Conservation (phyloP, 345 rosid genomes). For the Hirschfeldia incana region DNA sequence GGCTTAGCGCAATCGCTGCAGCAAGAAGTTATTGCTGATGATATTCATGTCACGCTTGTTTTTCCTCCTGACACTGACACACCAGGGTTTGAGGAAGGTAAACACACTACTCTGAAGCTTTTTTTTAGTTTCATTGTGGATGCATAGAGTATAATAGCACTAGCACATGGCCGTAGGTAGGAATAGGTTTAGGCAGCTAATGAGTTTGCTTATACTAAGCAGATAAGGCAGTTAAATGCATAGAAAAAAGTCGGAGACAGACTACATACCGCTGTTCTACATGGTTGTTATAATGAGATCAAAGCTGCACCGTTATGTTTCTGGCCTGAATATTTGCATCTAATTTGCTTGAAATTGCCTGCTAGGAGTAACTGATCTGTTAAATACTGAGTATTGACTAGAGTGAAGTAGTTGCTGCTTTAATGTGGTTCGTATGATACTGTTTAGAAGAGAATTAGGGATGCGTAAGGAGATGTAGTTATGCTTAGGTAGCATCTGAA, state of each 20-base stretch:
- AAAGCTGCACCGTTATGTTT: not conserved
- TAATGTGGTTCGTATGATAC: not conserved
- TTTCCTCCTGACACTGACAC: constrained; percentile 92
- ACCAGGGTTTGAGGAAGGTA: constrained; percentile 77
- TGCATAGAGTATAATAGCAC: not conserved
- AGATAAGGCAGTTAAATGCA: not conserved
- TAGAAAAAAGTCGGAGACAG: not conserved
- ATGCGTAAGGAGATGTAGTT: not conserved
- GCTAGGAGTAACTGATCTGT: not conserved
- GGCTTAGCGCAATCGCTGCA: constrained; percentile 94
- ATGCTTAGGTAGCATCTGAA: not conserved
- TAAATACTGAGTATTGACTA: not conserved
- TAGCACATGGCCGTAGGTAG: constrained; percentile 8
- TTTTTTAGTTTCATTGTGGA: not conserved
- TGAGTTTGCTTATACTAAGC: not conserved
- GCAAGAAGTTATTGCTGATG: constrained; percentile 79
- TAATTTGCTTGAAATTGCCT: not conserved
- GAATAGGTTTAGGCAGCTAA: constrained; percentile 12
- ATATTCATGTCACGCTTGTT: constrained; percentile 71
- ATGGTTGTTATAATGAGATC: not conserved
- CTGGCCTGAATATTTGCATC: not conserved
- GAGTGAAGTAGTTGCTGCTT: constrained; percentile 4
- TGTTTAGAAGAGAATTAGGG: not conserved
- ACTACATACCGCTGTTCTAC: not conserved
- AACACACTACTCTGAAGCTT: not conserved